Base-by-base conservation (phyloP, 352 stramenopile species). In the Phytophthora tentaculata region DNA sequence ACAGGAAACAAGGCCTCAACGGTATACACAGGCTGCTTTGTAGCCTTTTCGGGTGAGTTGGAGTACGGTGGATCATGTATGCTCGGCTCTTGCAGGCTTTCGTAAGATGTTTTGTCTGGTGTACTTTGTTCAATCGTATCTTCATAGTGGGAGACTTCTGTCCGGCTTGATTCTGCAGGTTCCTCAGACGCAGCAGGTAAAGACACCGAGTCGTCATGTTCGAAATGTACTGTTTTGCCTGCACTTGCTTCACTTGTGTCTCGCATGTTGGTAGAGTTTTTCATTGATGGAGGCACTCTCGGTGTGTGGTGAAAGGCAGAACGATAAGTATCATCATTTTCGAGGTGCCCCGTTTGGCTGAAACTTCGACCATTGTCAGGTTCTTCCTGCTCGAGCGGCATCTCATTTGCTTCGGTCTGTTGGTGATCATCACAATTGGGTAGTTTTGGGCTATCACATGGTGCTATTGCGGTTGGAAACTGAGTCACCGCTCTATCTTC, bases 1-100 rank as follows among this genome's bases (percentile, higher is more conserved):
- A 83, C 69, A 24, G 77, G 77, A 48, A 85, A 85, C 5, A 85
- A 49, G 2, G 66, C 55, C 8, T 76, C 74, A 13, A 83, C 60
- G 0, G 77, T 81, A 61, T 85, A 85, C 14, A 58, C 8, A 23
- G 32, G 20, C 9, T n/a, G 26, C 6, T 62, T 48, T 45, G 26
- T 20, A 59, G 35, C 16, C 13, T 20, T 43, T 58, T 26, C 14
- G 1, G 43, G 3, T 10, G 48, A 24, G 52, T n/a, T 37, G 24
- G 16, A 8, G 10, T 23, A 1, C 14, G 50, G 16, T 17, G 35
- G 29, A n/a, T 41, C 1, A 14, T 35, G 22, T 44, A 24, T 6
- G 32, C 52, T 14, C 61, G 29, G n/a, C 51, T 32, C n/a, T 32
- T 64, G 23, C 20, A 16, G 19, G 22, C 5, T 69, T 54, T 56